Evolutionary conservation across 345 rosid species (phyloP).

Genomic region (Populus simonii): DNA sequence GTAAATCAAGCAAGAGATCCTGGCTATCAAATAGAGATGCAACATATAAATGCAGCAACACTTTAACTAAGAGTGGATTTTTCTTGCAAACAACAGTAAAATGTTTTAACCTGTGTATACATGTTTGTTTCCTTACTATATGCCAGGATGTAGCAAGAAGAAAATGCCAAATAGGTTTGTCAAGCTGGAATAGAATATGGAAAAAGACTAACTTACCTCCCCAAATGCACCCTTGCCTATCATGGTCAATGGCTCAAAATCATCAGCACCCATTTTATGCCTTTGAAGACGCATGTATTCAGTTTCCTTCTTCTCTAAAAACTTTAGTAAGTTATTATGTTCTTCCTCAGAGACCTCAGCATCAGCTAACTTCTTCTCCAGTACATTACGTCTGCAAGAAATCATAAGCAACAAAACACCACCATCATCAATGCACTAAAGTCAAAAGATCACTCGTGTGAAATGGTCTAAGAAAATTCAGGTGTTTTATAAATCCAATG

Average conservation of each 20-base stretch:
- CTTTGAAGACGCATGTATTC: constrained; percentile 96
- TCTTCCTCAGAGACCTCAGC: constrained; percentile 96
- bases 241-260: constrained; percentile 97
- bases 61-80: too few species aligned
- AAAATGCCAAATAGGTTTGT: neutral
- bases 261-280: constrained; percentile 99
- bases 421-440: neutral
- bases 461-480: neutral
- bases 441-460: constrained; percentile 1
- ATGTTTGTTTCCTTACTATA: neutral
- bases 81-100: neutral
- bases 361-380: constrained; percentile 97
- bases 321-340: constrained; percentile 74
- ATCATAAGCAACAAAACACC: constrained; percentile 7
- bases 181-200: neutral
- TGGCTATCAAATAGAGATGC: neutral
- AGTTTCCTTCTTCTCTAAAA: constrained; percentile 91
- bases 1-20: neutral
- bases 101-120: neutral
- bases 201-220: constrained; percentile 53
- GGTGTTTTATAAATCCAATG: neutral
- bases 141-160: neutral
- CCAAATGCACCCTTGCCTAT: constrained; percentile 99
- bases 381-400: constrained; percentile 66
- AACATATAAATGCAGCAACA: neutral